Evolutionary conservation across 768 basidiomycete genomes (phyloP).

Genomic region (Macrocybe gigantea): DNA sequence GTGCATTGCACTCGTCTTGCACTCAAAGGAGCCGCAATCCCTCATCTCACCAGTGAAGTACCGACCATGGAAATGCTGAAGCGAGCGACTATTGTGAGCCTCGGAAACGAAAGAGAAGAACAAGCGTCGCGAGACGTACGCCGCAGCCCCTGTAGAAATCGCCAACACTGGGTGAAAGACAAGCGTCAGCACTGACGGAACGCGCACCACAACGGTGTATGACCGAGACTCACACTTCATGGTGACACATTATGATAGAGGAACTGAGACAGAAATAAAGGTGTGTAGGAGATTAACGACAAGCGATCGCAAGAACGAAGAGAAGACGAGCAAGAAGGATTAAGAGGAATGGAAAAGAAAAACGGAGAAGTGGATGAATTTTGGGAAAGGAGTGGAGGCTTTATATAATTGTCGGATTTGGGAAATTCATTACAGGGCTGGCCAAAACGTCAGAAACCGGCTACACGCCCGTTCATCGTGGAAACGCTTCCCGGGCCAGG

Average conservation of each 20-base stretch:
- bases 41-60: conserved; percentile 38
- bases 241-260: conserved; percentile 25
- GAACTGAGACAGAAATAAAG: background rate
- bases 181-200: background rate
- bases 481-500: no score
- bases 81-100: conserved; percentile 10
- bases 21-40: conserved; percentile 31
- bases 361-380: background rate
- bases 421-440: conserved; percentile 8
- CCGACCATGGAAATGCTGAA: conserved; percentile 43
- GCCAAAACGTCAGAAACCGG: conserved; percentile 11
- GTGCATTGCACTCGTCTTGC: conserved; percentile 34
- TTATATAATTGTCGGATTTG: conserved; percentile 11
- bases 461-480: no score
- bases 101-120: background rate
- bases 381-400: background rate
- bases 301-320: background rate
- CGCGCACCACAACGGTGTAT: background rate
- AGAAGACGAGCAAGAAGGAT: background rate
- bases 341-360: background rate
- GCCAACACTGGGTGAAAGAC: conserved; percentile 29
- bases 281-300: background rate
- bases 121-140: conserved; percentile 21
- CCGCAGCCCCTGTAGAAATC: conserved; percentile 48
- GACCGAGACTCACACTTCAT: conserved; percentile 26